These are phyloP conservation scores for Talinum fruticosum DNA, from an alignment of 148 eudicot species.

Conservation along the genomic window DNA sequence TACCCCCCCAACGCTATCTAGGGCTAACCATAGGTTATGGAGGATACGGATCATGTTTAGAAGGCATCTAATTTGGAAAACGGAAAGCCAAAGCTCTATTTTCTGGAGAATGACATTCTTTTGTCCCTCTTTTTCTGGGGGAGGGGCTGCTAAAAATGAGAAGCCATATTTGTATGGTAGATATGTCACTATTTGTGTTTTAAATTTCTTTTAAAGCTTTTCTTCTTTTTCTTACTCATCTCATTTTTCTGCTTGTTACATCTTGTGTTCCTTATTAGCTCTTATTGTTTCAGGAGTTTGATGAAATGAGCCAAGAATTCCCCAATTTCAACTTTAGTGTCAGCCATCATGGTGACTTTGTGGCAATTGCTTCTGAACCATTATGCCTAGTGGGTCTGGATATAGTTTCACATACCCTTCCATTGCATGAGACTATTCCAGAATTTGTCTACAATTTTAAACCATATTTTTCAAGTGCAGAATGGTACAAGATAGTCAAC, in stretches of 20 bases:
- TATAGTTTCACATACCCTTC: conserved; percentile 47
- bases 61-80: not conserved
- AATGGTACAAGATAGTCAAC: conserved; percentile 53
- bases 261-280: not conserved
- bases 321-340: conserved; percentile 84
- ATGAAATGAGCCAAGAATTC: conserved; percentile 30
- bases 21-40: no score
- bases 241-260: not conserved
- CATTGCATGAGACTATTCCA: conserved; percentile 37
- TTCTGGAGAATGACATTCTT: no score
- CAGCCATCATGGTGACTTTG: conserved; percentile 85
- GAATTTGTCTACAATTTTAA: conserved; percentile 54
- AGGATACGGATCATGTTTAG: no score
- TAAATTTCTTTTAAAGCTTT: no score
- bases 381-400: conserved; percentile 85
- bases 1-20: no score
- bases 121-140: not conserved
- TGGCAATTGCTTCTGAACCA: conserved; percentile 93
- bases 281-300: conserved; percentile 36
- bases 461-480: conserved; percentile 58
- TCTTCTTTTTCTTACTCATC: not conserved
- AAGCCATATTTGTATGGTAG: not conserved
- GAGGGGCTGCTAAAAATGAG: not conserved
- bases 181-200: no score
- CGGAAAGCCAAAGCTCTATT: not conserved